phyloP scores from a whole-genome alignment of 495 filamentous ascomycete species.

The Cercophora scortea region DNA sequence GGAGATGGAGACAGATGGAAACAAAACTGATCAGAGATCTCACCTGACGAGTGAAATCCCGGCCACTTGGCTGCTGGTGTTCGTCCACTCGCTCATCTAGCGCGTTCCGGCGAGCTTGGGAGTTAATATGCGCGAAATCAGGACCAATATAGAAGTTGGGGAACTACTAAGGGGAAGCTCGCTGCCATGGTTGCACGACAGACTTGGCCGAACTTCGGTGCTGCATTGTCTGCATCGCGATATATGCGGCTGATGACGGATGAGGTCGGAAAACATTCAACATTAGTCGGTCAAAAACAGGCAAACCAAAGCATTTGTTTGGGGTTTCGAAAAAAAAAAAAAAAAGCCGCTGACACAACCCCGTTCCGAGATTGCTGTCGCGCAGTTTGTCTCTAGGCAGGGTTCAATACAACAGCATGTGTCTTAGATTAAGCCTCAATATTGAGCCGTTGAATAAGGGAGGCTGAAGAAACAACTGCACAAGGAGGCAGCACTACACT shows the following conservation, averaged over 20 bases:
- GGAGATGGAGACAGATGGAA: not conserved
- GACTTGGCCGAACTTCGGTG: not conserved
- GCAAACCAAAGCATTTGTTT: not conserved
- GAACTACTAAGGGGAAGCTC: not conserved
- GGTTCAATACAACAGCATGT: conserved; percentile 6
- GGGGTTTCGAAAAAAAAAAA: not conserved
- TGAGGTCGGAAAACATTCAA: not conserved
- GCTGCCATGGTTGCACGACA: not conserved
- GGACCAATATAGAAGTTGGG: not conserved
- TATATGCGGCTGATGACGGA: not conserved
- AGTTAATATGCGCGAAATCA: not conserved
- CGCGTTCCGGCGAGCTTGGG: not conserved
- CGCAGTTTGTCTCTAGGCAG: not conserved
- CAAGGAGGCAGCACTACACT: not conserved
- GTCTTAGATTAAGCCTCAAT: conserved; percentile 15
- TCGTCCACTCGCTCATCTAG: not conserved
- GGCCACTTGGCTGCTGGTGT: not conserved
- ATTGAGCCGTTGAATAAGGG: not conserved
- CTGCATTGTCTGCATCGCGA: not conserved
- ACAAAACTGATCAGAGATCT: not conserved
- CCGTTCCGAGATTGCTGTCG: conserved; percentile 10
- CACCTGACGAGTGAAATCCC: not conserved
- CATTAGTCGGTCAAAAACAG: not conserved
- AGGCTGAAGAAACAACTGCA: not conserved
- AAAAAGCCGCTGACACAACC: conserved; percentile 3